Evolutionary conservation across 768 basidiomycete genomes (phyloP).

Genomic region (Mycena leptocephala): DNA sequence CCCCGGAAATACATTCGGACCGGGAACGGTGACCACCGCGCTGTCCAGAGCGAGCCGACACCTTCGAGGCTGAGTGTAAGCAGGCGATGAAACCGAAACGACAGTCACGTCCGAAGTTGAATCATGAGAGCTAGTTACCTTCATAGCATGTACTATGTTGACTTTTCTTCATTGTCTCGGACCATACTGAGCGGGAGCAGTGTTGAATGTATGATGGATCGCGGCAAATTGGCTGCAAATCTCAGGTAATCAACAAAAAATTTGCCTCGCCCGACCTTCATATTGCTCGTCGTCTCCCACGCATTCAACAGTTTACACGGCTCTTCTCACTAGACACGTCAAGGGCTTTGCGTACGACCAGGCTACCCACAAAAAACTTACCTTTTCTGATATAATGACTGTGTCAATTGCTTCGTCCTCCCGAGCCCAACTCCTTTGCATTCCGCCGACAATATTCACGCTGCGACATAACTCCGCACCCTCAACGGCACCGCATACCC

Average conservation of each 20-base stretch:
- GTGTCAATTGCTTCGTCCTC: no score
- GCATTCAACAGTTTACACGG: conserved; percentile 77
- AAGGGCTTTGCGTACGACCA: conserved; percentile 87
- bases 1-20: neutral
- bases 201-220: no score
- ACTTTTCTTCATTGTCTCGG: no score
- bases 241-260: neutral
- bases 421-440: no score
- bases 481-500: conserved; percentile 49
- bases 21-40: neutral
- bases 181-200: no score
- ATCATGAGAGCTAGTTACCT: neutral
- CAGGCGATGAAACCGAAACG: neutral
- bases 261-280: conserved; percentile 73
- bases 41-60: neutral
- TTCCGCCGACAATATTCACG: no score
- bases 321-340: conserved; percentile 86
- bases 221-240: no score
- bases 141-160: no score
- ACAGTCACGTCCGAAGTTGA: neutral
- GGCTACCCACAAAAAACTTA: conserved; percentile 67
- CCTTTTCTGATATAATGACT: no score
- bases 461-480: no score
- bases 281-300: conserved; percentile 83
- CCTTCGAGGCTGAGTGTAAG: neutral